These are phyloP conservation scores for Tuber microsphaerosporum DNA, from an alignment of 495 filamentous ascomycete species.

Conservation along the genomic window DNA sequence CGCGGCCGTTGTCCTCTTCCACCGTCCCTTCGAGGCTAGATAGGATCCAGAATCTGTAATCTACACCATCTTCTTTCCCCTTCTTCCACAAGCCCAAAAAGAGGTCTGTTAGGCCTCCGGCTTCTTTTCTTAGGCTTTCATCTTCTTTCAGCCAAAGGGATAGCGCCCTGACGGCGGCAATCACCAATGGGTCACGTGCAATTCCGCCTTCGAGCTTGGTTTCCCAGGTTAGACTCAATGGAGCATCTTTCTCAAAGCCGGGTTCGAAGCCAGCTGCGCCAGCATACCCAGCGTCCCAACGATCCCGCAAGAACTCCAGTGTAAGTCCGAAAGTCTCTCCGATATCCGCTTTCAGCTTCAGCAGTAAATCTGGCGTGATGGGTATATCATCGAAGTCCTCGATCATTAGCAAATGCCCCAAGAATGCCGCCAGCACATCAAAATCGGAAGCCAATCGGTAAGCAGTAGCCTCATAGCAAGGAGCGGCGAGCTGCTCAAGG, in stretches of 20 bases:
- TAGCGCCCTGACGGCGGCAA: slow-evolving; percentile 49
- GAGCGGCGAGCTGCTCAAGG: slow-evolving; percentile 49
- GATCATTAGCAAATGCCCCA: slow-evolving; percentile 53
- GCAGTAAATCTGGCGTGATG: slow-evolving; percentile 49
- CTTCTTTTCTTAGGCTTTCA: slow-evolving; percentile 53
- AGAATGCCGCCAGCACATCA: slow-evolving; percentile 54
- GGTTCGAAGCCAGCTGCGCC: slow-evolving; percentile 52
- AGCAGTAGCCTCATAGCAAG: slow-evolving; percentile 47
- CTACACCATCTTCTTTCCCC: slow-evolving; percentile 39
- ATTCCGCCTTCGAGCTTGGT: slow-evolving; percentile 43
- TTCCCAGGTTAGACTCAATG: slow-evolving; percentile 51
- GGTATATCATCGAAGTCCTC: slow-evolving; percentile 36
- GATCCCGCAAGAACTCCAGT: slow-evolving; percentile 59
- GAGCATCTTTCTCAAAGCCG: slow-evolving; percentile 40
- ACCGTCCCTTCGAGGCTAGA: slow-evolving; percentile 51
- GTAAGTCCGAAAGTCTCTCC: slow-evolving; percentile 53
- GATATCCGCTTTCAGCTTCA: slow-evolving; percentile 54
- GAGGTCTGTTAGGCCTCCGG: slow-evolving; percentile 53
- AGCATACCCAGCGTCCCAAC: slow-evolving; percentile 55
- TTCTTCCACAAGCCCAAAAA: slow-evolving; percentile 52
- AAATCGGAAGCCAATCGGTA: slow-evolving; percentile 54
- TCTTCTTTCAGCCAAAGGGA: slow-evolving; percentile 60
- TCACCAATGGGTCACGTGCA: slow-evolving; percentile 48
- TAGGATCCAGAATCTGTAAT: slow-evolving; percentile 51
- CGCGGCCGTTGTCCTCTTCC: slow-evolving; percentile 45